These are phyloP conservation scores for Candida patagonica DNA, from an alignment of 805 yeast species.

Conservation along the genomic window DNA sequence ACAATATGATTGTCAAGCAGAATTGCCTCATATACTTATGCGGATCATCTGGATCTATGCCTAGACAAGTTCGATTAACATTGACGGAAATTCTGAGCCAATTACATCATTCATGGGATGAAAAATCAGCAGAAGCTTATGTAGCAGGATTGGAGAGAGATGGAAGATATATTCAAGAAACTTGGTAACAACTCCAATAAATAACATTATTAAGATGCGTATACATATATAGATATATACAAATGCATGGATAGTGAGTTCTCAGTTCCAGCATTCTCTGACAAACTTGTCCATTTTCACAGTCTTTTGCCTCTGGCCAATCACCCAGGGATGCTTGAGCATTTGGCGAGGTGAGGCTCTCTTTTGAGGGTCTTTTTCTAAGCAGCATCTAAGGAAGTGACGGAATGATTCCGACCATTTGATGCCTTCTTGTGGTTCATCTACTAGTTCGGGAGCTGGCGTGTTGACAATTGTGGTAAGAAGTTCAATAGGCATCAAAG, in stretches of 20 bases:
- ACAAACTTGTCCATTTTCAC: conserved; percentile 87
- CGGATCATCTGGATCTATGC: conserved; percentile 95
- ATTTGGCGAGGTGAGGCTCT: conserved; percentile 92
- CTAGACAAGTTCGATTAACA: conserved; percentile 76
- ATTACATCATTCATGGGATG: conserved; percentile 34
- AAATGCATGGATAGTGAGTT: neutral
- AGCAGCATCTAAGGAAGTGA: conserved; percentile 69
- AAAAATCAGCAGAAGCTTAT: conserved; percentile 40
- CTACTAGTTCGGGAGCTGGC: conserved; percentile 65
- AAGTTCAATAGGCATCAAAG: conserved; percentile 75
- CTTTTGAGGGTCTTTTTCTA: conserved; percentile 67
- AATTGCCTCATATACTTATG: conserved; percentile 69
- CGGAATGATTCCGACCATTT: conserved; percentile 77
- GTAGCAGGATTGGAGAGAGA: conserved; percentile 50
- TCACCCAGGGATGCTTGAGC: conserved; percentile 89
- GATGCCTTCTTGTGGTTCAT: conserved; percentile 67
- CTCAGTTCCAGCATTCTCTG: conserved; percentile 49
- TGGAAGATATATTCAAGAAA: conserved; percentile 74
- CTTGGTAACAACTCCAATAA: conserved; percentile 48
- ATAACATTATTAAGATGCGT: neutral
- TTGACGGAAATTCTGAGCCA: conserved; percentile 48
- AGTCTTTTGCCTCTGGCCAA: conserved; percentile 58
- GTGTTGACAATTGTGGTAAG: conserved; percentile 71
- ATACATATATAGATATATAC: neutral
- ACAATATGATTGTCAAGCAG: conserved; percentile 42